Percentiles rank a stretch among this genome's conserved stretches.
These are phyloP conservation scores for Chernovozyma sophiae-reginae DNA, from an alignment of 1,139 yeast genomes.

Conservation along the genomic window DNA sequence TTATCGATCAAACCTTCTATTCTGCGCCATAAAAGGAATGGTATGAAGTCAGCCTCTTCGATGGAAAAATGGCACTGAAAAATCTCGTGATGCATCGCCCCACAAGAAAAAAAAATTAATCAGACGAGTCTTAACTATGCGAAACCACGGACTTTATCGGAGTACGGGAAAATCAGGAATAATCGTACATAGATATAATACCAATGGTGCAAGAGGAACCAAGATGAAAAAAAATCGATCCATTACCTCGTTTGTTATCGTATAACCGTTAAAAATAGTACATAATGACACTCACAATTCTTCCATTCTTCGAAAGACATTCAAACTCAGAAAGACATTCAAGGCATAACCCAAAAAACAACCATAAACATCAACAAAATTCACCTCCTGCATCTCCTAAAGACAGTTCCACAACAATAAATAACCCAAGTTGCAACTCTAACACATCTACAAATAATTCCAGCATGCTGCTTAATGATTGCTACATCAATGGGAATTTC, in stretches of 20 bases:
- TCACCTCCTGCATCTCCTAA: not conserved
- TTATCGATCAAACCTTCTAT: too few relatives aligned
- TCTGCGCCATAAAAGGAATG: too few relatives aligned
- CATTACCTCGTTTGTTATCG: not conserved
- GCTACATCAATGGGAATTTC: slow-evolving; percentile 3
- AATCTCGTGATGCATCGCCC: not conserved
- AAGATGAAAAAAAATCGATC: not conserved
- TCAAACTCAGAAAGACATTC: not conserved
- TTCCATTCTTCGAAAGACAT: slow-evolving; percentile 4
- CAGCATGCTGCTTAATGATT: slow-evolving; percentile 3
- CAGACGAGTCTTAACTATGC: not conserved
- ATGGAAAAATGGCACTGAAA: not conserved
- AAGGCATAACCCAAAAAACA: not conserved
- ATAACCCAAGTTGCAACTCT: not conserved
- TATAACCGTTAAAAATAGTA: not conserved
- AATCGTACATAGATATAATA: not conserved
- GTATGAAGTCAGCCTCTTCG: not conserved
- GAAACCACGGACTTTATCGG: not conserved
- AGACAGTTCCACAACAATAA: not conserved
- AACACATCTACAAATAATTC: not conserved
- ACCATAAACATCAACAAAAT: not conserved
- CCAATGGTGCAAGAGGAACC: not conserved
- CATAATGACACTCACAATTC: slow-evolving; percentile 4
- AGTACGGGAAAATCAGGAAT: not conserved
- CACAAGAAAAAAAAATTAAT: not conserved